Percentiles rank a stretch among this genome's conserved stretches.
phyloP scores from a whole-genome alignment of 2,329 filamentous ascomycete genomes.

The Colletotrichum australisinense region DNA sequence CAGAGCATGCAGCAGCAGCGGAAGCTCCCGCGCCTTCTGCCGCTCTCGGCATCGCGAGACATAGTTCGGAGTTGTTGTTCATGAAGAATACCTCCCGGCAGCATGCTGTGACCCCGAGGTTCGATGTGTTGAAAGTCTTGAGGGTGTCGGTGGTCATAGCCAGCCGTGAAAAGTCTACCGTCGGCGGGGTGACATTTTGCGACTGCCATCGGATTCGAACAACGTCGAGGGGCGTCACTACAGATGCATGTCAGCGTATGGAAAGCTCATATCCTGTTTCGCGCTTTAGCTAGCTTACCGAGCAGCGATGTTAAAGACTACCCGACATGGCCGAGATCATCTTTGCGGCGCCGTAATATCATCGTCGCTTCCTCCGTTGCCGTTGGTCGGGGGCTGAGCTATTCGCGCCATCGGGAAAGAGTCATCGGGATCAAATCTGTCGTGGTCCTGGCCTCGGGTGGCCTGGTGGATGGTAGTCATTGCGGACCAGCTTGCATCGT shows the following conservation, averaged over 20 bases:
- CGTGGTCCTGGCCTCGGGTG: conserved; percentile 41
- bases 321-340: conserved; percentile 95
- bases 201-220: conserved; percentile 95
- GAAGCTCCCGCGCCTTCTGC: conserved; percentile 58
- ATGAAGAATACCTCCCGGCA: conserved; percentile 98
- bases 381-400: conserved; percentile 38
- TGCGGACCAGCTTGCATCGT: conserved; percentile 32
- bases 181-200: conserved; percentile 68
- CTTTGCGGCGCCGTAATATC: conserved; percentile 86
- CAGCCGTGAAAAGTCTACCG: conserved; percentile 67
- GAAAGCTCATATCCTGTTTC: background rate
- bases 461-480: conserved; percentile 31
- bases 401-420: conserved; percentile 45
- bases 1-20: conserved; percentile 77
- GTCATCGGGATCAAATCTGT: conserved; percentile 43
- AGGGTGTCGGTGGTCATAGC: conserved; percentile 67
- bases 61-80: conserved; percentile 84
- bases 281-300: conserved; percentile 64
- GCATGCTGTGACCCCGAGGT: conserved; percentile 92
- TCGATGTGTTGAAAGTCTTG: conserved; percentile 78
- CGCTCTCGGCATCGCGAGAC: conserved; percentile 75
- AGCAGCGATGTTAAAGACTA: conserved; percentile 90
- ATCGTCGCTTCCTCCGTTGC: conserved; percentile 44
- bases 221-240: conserved; percentile 95
- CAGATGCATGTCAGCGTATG: conserved; percentile 16